Conservation (phyloP, 371 early-diverging fungal species). For the Actinomortierella ambigua region DNA sequence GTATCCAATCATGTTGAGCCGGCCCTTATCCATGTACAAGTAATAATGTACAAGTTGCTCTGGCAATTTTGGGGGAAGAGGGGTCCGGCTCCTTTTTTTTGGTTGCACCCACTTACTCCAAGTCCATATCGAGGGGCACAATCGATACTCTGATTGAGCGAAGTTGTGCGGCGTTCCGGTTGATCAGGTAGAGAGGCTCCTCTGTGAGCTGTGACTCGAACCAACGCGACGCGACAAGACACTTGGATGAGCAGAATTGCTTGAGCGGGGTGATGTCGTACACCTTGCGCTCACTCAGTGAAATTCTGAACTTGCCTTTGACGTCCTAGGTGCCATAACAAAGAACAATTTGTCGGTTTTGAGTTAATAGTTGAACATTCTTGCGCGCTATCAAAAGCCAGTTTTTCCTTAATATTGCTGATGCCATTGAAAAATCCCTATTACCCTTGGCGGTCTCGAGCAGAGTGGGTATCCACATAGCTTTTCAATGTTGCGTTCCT, state of each 20-base stretch:
- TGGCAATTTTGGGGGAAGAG: too few species aligned
- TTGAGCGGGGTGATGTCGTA: conserved; percentile 66
- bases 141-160: conserved; percentile 21
- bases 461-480: conserved; percentile 80
- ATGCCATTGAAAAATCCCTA: too few species aligned
- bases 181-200: conserved; percentile 62
- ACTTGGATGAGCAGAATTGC: conserved; percentile 64
- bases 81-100: neutral
- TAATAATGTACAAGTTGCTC: too few species aligned
- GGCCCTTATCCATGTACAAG: neutral
- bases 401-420: too few species aligned
- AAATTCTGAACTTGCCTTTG: conserved; percentile 61
- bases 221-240: conserved; percentile 67
- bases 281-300: conserved; percentile 63
- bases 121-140: conserved; percentile 35
- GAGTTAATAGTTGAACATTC: too few species aligned
- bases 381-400: too few species aligned
- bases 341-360: conserved; percentile 13
- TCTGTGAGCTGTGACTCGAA: conserved; percentile 62
- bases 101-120: conserved; percentile 14
- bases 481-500: conserved; percentile 65
- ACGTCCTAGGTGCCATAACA: conserved; percentile 17
- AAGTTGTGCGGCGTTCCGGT: conserved; percentile 24
- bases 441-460: conserved; percentile 43
- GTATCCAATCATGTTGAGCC: neutral